Percentiles rank a stretch among this genome's conserved stretches.
These are phyloP conservation scores for Fusarium sp. DNA, from an alignment of 2,329 filamentous ascomycete species.

Conservation along the genomic window DNA sequence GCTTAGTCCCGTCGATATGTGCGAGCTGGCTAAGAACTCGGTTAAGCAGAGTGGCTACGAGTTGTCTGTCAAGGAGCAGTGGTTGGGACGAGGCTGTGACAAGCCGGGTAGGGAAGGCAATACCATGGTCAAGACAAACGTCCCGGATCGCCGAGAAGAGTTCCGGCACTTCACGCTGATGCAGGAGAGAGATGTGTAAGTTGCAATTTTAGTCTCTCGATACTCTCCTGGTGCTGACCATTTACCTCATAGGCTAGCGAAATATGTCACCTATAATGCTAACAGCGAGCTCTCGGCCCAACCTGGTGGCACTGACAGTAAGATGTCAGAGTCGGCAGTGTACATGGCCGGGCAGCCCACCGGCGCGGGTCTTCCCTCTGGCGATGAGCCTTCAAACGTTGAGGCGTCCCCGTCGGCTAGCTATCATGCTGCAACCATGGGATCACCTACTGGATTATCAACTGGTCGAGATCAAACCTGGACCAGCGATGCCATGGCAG, in stretches of 20 bases:
- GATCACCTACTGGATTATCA: slow-evolving; percentile 37
- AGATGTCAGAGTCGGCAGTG: slow-evolving; percentile 31
- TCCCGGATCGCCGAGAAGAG: slow-evolving; percentile 89
- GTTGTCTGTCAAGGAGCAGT: slow-evolving; percentile 84
- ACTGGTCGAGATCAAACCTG: slow-evolving; percentile 47
- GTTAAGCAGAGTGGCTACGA: slow-evolving; percentile 96
- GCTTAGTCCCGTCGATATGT: slow-evolving; percentile 96
- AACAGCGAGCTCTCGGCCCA: slow-evolving; percentile 32
- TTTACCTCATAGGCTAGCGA: slow-evolving; percentile 49
- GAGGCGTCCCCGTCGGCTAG: slow-evolving; percentile 23
- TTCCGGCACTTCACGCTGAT: slow-evolving; percentile 87
- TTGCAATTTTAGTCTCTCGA: slow-evolving; percentile 26
- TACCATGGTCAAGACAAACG: slow-evolving; percentile 93
- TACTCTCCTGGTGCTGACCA: slow-evolving; percentile 3
- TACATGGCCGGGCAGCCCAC: slow-evolving; percentile 21
- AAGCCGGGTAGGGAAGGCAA: slow-evolving; percentile 84
- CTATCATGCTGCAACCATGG: slow-evolving; percentile 22
- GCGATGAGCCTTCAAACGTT: slow-evolving; percentile 13
- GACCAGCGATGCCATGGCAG: slow-evolving; percentile 51
- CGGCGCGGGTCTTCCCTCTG: not conserved
- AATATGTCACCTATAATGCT: slow-evolving; percentile 52
- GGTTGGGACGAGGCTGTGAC: slow-evolving; percentile 82
- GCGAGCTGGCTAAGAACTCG: slow-evolving; percentile 94
- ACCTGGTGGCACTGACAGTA: slow-evolving; percentile 20
- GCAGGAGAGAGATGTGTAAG: slow-evolving; percentile 85